A percentile compares a stretch with the other conserved stretches of the same genome.
These are phyloP conservation scores for Tolypocladium inflatum DNA, from an alignment of 2,329 filamentous ascomycete genomes.

Conservation along the genomic window DNA sequence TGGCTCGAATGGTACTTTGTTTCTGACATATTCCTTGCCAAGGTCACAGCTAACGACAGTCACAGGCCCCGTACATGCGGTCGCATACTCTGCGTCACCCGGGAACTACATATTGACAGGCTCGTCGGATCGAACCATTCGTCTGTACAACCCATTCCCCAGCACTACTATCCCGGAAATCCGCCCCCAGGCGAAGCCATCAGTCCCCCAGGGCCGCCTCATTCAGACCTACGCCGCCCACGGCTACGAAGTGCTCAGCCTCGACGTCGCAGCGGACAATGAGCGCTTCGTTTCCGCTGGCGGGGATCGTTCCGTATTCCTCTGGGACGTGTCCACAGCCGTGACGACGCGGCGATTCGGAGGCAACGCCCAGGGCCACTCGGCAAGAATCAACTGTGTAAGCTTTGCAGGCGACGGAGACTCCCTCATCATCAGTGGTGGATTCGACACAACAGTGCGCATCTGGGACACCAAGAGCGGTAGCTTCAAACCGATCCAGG, in stretches of 20 bases:
- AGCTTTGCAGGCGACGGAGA: conserved; percentile 70
- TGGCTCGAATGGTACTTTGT: conserved; percentile 45
- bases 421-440: conserved; percentile 60
- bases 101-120: conserved; percentile 78
- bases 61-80: conserved; percentile 60
- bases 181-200: conserved; percentile 14
- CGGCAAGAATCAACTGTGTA: conserved; percentile 67
- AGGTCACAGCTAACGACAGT: neutral
- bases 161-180: conserved; percentile 26
- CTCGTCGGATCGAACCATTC: conserved; percentile 73
- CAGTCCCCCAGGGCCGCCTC: conserved; percentile 43
- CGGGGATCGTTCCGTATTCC: conserved; percentile 82
- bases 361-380: conserved; percentile 52
- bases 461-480: conserved; percentile 60
- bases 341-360: conserved; percentile 68
- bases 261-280: conserved; percentile 69
- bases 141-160: conserved; percentile 71
- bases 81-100: conserved; percentile 62
- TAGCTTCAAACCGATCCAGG: conserved; percentile 57
- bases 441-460: conserved; percentile 66
- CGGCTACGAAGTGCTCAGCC: conserved; percentile 82
- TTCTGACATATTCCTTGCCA: neutral
- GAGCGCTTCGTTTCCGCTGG: conserved; percentile 78
- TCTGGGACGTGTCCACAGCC: conserved; percentile 87
- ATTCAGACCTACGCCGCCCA: conserved; percentile 87